Conservation (phyloP, 148 eudicot species). For the Gaultheria prostrata region DNA sequence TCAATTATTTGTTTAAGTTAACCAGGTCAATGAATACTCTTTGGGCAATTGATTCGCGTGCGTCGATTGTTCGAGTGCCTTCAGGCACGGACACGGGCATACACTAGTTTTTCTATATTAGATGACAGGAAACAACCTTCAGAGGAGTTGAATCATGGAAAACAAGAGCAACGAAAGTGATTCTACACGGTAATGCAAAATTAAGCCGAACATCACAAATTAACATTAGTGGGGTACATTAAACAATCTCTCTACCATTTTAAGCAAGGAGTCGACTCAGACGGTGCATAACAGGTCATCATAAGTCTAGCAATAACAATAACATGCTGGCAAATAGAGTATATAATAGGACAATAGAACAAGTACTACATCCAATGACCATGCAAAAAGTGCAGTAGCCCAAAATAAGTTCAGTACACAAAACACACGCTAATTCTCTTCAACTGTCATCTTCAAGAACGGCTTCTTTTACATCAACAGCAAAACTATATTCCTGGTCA, state of each 20-base stretch:
- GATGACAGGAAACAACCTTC: neutral
- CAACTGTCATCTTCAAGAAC: slow-evolving; percentile 32
- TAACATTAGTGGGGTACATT: neutral
- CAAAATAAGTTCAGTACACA: neutral
- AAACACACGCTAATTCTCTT: slow-evolving; percentile 11
- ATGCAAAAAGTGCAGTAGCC: neutral
- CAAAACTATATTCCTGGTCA: slow-evolving; percentile 74
- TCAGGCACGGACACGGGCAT: too few species aligned
- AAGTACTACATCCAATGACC: neutral
- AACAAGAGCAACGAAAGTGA: neutral
- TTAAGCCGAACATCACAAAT: neutral
- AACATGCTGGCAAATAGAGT: neutral
- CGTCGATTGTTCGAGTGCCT: too few species aligned
- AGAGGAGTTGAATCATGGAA: neutral
- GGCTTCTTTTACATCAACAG: slow-evolving; percentile 52
- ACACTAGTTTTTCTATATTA: neutral
- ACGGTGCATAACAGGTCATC: neutral
- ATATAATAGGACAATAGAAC: neutral
- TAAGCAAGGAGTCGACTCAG: neutral
- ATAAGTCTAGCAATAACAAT: neutral
- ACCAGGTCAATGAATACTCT: too few species aligned
- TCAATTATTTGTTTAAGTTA: too few species aligned
- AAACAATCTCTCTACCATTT: neutral
- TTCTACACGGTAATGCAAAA: neutral
- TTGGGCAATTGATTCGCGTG: too few species aligned